Evolutionary conservation across 495 filamentous ascomycete genomes (phyloP), one percentile per base, ranked within the genome.

Genomic region (Staphylotrichum longicolle): DNA sequence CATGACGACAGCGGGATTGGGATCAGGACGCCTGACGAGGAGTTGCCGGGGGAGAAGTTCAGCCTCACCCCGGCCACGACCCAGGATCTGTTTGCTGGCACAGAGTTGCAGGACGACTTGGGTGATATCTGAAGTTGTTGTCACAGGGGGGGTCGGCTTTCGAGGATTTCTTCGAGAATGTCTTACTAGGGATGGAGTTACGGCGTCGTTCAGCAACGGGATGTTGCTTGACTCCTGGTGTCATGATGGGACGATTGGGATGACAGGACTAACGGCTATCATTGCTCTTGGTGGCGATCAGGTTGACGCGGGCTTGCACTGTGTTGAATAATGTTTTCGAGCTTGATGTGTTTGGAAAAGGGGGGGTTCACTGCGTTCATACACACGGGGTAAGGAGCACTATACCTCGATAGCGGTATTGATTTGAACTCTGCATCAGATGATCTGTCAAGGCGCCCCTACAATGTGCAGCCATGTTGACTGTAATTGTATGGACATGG

Each of bases 1-100:
- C 85, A 81, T 57, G 88, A 91, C 63, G 88, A 91, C 70, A 88
- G 86, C 63, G 88, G 85, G 11, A 89, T 91, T 59, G 85, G 85
- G 4, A 86, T 90, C 68, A 67, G 79, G 58, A 82, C 84, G 8
- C 82, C 83, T 5, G 84, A 87, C 27, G 83, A 85, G 58, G 82
- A 85, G 12, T 78, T 83, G 45, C 72, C 78, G 1, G 74, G 79
- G 30, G 78, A 77, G 14, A 86, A 85, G 66, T 86, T 80, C 62
- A 74, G 72, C 12, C 82, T 79, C 45, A 64, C 68, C 0, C 64
- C 63, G 2, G 63, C 62, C 11, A 60, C 66, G 5, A 51, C 50
- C n/a, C 69, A 70, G 15, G 66, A 73, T 35, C 49, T 73, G 39
- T 72, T 76, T 40, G 66, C 62, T 3, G 70, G 62, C 20, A 59